Conservation (phyloP, 75 land plant genomes). For the Picea glauca region DNA sequence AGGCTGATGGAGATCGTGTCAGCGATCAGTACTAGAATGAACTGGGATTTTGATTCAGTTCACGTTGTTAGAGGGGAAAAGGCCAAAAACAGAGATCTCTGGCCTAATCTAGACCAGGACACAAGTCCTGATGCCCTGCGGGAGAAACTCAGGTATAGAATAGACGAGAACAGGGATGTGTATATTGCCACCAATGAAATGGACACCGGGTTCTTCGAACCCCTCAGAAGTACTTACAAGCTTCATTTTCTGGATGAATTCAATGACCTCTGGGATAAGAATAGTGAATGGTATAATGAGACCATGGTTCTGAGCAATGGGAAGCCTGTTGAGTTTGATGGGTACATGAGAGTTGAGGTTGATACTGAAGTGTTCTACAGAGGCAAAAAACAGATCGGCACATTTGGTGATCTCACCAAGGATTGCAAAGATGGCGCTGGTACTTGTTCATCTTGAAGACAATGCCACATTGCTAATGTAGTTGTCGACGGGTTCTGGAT, state of each 20-base stretch:
- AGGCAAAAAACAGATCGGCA: slow-evolving; percentile 85
- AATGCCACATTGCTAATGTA: too few species aligned
- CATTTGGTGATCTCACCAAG: slow-evolving; percentile 85
- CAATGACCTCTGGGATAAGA: slow-evolving; percentile 76
- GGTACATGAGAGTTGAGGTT: slow-evolving; percentile 77
- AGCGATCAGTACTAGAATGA: slow-evolving; percentile 61
- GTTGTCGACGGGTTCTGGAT: too few species aligned
- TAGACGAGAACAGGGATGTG: slow-evolving; percentile 63
- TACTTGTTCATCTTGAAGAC: slow-evolving; percentile 45
- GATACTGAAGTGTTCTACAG: slow-evolving; percentile 87
- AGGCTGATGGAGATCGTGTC: slow-evolving; percentile 80
- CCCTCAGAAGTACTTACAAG: slow-evolving; percentile 63
- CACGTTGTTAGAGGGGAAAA: slow-evolving; percentile 89
- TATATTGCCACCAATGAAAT: slow-evolving; percentile 85
- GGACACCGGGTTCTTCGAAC: slow-evolving; percentile 64
- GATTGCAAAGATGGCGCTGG: slow-evolving; percentile 92
- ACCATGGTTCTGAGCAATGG: slow-evolving; percentile 55
- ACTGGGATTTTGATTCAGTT: slow-evolving; percentile 88
- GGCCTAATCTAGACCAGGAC: slow-evolving; percentile 83
- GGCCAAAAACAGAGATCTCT: slow-evolving; percentile 61
- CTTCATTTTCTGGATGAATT: slow-evolving; percentile 72
- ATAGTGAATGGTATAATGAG: slow-evolving; percentile 84
- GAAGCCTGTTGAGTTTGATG: slow-evolving; percentile 63
- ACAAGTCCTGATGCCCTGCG: slow-evolving; percentile 72
- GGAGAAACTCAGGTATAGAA: slow-evolving; percentile 42